Conservation (phyloP, 2,329 filamentous ascomycete genomes). For the Trichoderma koningiopsis region DNA sequence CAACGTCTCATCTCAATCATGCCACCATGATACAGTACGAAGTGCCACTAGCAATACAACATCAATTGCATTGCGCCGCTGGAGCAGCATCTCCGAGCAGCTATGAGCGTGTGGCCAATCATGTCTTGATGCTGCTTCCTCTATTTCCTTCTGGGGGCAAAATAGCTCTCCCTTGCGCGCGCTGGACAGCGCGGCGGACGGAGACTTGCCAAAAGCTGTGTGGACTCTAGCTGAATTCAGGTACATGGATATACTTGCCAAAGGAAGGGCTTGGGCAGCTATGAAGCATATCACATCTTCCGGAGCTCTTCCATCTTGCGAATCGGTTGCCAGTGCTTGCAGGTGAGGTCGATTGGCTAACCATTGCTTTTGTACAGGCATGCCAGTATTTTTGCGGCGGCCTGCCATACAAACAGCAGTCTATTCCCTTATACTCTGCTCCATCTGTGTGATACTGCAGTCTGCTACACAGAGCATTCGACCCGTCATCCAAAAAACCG, state of each 20-base stretch:
- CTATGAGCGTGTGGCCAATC: not conserved
- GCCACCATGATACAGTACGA: not conserved
- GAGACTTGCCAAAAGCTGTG: not conserved
- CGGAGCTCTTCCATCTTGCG: not conserved
- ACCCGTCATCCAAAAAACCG: not conserved
- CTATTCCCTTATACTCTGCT: not conserved
- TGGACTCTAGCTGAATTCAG: not conserved
- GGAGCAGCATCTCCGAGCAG: not conserved
- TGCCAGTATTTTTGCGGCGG: not conserved
- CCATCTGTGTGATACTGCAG: not conserved
- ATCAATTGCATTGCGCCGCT: not conserved
- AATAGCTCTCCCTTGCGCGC: constrained; percentile 6
- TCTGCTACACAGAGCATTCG: not conserved
- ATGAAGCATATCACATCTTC: not conserved
- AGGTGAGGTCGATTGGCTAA: not conserved
- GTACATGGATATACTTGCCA: not conserved
- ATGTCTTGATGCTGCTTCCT: not conserved
- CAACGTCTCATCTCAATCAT: not conserved
- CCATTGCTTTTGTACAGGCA: not conserved
- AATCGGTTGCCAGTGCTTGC: not conserved
- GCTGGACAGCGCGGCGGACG: constrained; percentile 19
- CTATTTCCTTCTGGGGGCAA: not conserved
- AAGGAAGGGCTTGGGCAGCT: not conserved
- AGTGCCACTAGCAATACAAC: not conserved
- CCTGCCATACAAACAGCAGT: not conserved